A percentile compares a stretch with the other conserved stretches of the same genome.
Conservation (phyloP, 441 rosid genomes). For the Populus hybrid region DNA sequence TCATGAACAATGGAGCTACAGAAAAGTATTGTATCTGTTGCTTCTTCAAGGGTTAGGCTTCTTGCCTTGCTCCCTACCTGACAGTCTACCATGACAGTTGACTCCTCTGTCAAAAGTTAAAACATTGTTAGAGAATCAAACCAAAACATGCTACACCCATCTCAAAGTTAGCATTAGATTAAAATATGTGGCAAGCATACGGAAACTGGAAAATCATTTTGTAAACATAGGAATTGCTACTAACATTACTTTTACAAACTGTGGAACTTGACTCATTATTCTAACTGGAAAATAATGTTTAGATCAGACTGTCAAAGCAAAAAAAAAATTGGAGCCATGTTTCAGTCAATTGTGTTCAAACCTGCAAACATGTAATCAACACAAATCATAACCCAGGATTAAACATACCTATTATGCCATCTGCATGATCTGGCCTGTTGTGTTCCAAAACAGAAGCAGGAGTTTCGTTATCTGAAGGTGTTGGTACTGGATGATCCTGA, state of each 20-base stretch:
- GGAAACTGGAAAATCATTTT: slow-evolving; percentile 10
- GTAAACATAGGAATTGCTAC: too few relatives aligned
- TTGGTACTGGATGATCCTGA: slow-evolving; percentile 37
- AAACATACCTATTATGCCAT: slow-evolving; percentile 54
- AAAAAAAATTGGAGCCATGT: background rate
- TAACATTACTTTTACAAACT: slow-evolving; percentile 1
- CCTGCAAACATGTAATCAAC: background rate
- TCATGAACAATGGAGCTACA: slow-evolving; percentile 97
- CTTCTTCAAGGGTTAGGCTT: slow-evolving; percentile 97
- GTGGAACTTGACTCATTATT: background rate
- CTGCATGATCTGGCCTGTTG: slow-evolving; percentile 37
- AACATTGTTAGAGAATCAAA: slow-evolving; percentile 29
- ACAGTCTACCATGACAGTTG: slow-evolving; percentile 65
- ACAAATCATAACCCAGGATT: background rate
- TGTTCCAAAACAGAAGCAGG: slow-evolving; percentile 39
- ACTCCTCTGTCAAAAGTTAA: slow-evolving; percentile 54
- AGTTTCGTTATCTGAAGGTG: slow-evolving; percentile 32
- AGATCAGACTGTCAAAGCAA: background rate
- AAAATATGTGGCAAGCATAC: slow-evolving; percentile 10
- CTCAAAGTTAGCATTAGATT: slow-evolving; percentile 21
- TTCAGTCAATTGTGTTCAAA: background rate
- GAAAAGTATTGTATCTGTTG: slow-evolving; percentile 86
- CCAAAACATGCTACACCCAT: slow-evolving; percentile 8
- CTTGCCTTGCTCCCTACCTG: slow-evolving; percentile 57
- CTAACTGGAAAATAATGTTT: background rate